Percentiles rank a stretch among this genome's conserved stretches.
Conservation (phyloP, 352 stramenopile genomes). For the Pythium utonaiense region DNA sequence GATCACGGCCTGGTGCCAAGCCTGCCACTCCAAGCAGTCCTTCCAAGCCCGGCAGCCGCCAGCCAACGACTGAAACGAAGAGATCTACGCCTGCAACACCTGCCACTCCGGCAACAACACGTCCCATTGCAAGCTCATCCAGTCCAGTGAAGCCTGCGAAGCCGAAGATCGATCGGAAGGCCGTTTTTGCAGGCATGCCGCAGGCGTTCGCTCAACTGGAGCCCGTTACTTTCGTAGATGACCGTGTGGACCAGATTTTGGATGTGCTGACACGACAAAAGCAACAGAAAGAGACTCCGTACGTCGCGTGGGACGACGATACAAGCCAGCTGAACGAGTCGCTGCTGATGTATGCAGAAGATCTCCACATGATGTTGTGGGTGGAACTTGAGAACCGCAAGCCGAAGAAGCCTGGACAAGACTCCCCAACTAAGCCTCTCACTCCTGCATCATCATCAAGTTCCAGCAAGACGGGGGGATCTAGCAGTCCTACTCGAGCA, state of each 20-base stretch:
- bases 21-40: constrained; percentile 8
- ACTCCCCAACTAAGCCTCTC: not conserved
- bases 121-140: constrained; percentile 10
- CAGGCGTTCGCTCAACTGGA: constrained; percentile 36
- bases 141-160: constrained; percentile 11
- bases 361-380: constrained; percentile 49
- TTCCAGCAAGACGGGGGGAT: not conserved
- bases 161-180: constrained; percentile 23
- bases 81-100: not conserved
- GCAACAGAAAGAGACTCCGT: constrained; percentile 24
- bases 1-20: constrained; percentile 6
- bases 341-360: constrained; percentile 60
- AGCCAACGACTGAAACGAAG: not conserved
- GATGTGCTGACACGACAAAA: constrained; percentile 38
- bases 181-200: constrained; percentile 34
- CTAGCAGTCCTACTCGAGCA: constrained; percentile 9
- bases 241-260: constrained; percentile 45
- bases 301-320: constrained; percentile 51
- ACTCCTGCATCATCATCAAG: constrained; percentile 2
- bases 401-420: constrained; percentile 35
- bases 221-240: constrained; percentile 32
- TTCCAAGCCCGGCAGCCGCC: not conserved
- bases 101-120: not conserved
- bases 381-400: constrained; percentile 61
- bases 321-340: constrained; percentile 48